phyloP scores from a whole-genome alignment of 2,329 filamentous ascomycete genomes.

The Trichoderma sp. region DNA sequence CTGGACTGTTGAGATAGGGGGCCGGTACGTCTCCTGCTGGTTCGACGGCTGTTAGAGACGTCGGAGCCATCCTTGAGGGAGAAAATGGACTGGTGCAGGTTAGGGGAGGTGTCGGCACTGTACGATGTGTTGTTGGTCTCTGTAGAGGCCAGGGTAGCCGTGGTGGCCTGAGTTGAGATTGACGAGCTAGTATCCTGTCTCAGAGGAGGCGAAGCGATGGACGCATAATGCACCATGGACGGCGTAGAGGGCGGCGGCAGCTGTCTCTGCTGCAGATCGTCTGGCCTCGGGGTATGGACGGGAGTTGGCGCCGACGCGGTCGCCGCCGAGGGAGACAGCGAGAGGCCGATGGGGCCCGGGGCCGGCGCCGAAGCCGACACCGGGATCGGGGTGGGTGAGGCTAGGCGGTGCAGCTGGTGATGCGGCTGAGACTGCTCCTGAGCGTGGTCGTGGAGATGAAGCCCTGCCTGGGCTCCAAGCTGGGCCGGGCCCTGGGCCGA shows the following conservation, averaged over 20 bases:
- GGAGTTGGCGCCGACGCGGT: constrained; percentile 22
- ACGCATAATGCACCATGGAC: constrained; percentile 25
- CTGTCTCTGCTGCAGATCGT: constrained; percentile 16
- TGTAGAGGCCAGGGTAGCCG: constrained; percentile 43
- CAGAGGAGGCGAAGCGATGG: constrained; percentile 36
- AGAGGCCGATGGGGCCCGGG: constrained; percentile 21
- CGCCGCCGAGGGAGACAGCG: constrained; percentile 22
- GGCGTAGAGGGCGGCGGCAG: constrained; percentile 24
- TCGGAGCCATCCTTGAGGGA: constrained; percentile 58
- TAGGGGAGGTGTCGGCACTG: constrained; percentile 55
- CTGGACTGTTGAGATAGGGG: constrained; percentile 60
- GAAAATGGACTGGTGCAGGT: constrained; percentile 54
- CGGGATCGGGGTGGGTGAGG: constrained; percentile 16
- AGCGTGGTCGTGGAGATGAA: constrained; percentile 18
- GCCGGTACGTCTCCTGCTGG: constrained; percentile 60
- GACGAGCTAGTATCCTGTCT: constrained; percentile 56
- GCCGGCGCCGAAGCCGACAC: constrained; percentile 16
- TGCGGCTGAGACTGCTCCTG: constrained; percentile 17
- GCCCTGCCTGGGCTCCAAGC: constrained; percentile 11
- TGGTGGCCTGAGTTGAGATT: constrained; percentile 53
- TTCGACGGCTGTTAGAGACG: constrained; percentile 53
- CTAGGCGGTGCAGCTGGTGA: constrained; percentile 11
- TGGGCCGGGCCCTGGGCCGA: constrained; percentile 17
- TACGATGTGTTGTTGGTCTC: constrained; percentile 55
- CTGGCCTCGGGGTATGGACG: constrained; percentile 21